Evolutionary conservation across 805 yeast species (phyloP), one percentile per base, ranked within the genome.

Genomic region (Candida yuanshanica): DNA sequence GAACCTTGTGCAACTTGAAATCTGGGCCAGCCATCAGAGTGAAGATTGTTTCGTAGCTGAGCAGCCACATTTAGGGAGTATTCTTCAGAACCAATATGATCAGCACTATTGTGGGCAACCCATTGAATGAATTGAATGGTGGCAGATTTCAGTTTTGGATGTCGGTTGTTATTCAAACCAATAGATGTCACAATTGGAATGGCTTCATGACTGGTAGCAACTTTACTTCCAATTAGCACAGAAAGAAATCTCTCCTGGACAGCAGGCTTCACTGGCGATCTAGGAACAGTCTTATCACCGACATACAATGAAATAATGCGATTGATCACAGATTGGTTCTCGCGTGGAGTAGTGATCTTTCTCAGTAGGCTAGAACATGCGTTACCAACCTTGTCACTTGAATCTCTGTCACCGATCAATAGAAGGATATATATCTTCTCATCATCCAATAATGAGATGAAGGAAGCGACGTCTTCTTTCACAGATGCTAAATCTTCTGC

Each of bases 61-160:
- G 70, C 56, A 1, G 80, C 79, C 49, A 82, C 75, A 20, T 55
- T 64, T 2, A 56, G 47, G 36, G 72, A 65, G 41, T 68, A 69
- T 3, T 60, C 61, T n/a, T 11, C 29, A 5, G 48, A 39, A 0
- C 26, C 17, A 2, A 45, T 20, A 17, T 47, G 22, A 4, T 41
- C 33, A 25, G 52, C 50, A 20, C 63, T 59, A 35, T 59, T 51
- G 38, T 55, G 59, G 4, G 74, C 66, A 3, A 79, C 75, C 75
- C 86, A 81, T 46, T 78, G 75, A 17, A 86, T 73, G 53, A 85
- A 83, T 33, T 71, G 69, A 4, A 87, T 68, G 0, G 87, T 71
- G 0, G 77, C 57, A 17, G 77, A 75, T 48, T 77, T 77, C 40
- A 83, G 59, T 45, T 68, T 76, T 5, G 65, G 50, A 47, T 69